Conservation (phyloP, 306 rosid species). For the Comarum palustre region DNA sequence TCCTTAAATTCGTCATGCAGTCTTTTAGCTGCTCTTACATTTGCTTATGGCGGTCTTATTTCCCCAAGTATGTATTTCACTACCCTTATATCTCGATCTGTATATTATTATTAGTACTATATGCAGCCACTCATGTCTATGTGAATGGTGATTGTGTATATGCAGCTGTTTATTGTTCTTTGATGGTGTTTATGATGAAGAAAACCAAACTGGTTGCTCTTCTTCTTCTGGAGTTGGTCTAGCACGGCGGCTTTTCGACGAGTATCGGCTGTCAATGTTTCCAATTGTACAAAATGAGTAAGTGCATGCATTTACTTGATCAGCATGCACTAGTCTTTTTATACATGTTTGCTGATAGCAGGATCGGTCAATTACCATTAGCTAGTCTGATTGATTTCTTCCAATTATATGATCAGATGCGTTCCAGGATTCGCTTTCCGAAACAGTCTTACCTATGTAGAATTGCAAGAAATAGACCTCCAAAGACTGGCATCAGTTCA, state of each 20-base stretch:
- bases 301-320: conserved; percentile 9
- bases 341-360: neutral
- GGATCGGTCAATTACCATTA: neutral
- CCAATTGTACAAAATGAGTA: conserved; percentile 54
- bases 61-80: conserved; percentile 47
- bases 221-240: conserved; percentile 46
- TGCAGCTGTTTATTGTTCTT: conserved; percentile 50
- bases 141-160: neutral
- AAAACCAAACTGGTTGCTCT: conserved; percentile 40
- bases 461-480: conserved; percentile 60
- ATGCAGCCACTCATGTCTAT: neutral
- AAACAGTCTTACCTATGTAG: conserved; percentile 41
- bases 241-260: conserved; percentile 52
- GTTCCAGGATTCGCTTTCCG: conserved; percentile 75
- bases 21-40: conserved; percentile 64
- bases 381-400: neutral
- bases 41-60: conserved; percentile 58
- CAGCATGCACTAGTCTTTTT: neutral
- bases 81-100: neutral
- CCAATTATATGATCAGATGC: conserved; percentile 29
- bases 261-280: conserved; percentile 39
- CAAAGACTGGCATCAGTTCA: conserved; percentile 43
- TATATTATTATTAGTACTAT: neutral
- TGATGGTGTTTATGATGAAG: conserved; percentile 64
- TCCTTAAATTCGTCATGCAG: conserved; percentile 41